phyloP scores from a whole-genome alignment of 106 monocot species.

The Phalaenopsis aphrodite region DNA sequence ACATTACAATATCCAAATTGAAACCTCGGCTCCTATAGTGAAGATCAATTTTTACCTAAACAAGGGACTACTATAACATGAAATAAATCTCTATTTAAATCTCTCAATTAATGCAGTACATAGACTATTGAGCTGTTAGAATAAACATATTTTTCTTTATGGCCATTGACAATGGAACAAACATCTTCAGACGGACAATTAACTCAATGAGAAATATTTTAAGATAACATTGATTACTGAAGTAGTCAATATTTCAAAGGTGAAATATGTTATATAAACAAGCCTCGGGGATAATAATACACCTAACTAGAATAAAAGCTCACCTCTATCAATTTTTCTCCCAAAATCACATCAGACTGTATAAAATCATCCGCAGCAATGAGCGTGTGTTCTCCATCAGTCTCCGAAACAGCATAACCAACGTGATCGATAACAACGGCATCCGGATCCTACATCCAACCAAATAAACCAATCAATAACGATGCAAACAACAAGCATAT shows the following conservation, averaged over 20 bases:
- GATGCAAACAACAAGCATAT: background rate
- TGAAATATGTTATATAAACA: background rate
- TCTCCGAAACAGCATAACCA: slow-evolving; percentile 62
- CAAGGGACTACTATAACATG: background rate
- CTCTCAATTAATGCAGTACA: background rate
- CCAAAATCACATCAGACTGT: slow-evolving; percentile 72
- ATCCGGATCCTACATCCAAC: slow-evolving; percentile 43
- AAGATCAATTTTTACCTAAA: background rate
- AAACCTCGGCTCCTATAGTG: background rate
- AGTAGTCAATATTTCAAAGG: background rate
- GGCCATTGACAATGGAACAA: no score
- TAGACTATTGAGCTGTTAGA: background rate
- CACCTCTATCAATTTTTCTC: slow-evolving; percentile 66
- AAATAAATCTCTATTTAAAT: background rate
- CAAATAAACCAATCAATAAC: background rate
- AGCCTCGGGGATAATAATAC: background rate
- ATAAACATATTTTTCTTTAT: no score
- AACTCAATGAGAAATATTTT: background rate
- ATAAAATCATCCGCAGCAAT: slow-evolving; percentile 79
- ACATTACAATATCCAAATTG: background rate
- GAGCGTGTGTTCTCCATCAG: slow-evolving; percentile 75
- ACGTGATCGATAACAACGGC: slow-evolving; percentile 78
- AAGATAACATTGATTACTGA: background rate
- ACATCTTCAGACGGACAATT: no score
- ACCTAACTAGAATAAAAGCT: background rate